Conservation (phyloP, 306 rosid species). For the Quercus engelmannii region DNA sequence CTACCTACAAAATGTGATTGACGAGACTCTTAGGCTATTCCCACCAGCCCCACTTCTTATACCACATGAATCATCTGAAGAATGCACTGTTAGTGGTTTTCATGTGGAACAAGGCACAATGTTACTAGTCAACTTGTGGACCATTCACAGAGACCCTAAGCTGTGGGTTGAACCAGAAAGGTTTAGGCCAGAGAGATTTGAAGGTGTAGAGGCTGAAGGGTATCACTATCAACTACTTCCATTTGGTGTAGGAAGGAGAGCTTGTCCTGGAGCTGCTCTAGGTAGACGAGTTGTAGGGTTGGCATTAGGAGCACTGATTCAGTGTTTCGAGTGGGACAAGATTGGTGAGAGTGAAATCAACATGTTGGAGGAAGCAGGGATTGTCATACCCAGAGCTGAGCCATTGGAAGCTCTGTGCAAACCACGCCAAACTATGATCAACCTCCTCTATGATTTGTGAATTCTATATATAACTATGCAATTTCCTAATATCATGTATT, state of each 20-base stretch:
- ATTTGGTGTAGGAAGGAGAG: slow-evolving; percentile 49
- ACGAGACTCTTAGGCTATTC: slow-evolving; percentile 17
- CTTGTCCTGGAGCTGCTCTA: slow-evolving; percentile 39
- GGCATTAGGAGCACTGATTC: slow-evolving; percentile 27
- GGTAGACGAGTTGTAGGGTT: slow-evolving; percentile 26
- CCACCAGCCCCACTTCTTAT: slow-evolving; percentile 27
- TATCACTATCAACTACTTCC: slow-evolving; percentile 26
- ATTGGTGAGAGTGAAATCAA: slow-evolving; percentile 7
- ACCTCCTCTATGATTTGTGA: neutral
- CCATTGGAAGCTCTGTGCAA: slow-evolving; percentile 26
- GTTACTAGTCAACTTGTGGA: slow-evolving; percentile 28
- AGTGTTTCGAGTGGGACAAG: slow-evolving; percentile 37
- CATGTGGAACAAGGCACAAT: slow-evolving; percentile 19
- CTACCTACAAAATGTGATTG: slow-evolving; percentile 25
- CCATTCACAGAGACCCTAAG: slow-evolving; percentile 27
- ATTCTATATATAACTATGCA: neutral
- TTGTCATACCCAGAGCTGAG: slow-evolving; percentile 16
- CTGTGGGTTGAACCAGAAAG: slow-evolving; percentile 18
- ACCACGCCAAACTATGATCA: slow-evolving; percentile 22
- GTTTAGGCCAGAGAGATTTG: slow-evolving; percentile 31
- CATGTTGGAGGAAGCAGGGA: slow-evolving; percentile 23
- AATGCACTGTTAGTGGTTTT: slow-evolving; percentile 21
- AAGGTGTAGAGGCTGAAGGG: slow-evolving; percentile 1
- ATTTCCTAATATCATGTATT: too few relatives aligned
- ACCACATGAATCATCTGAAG: slow-evolving; percentile 20